Evolutionary conservation across 805 yeast genomes (phyloP), one percentile per base, ranked within the genome.

Genomic region (Wickerhamomyces canadensis): DNA sequence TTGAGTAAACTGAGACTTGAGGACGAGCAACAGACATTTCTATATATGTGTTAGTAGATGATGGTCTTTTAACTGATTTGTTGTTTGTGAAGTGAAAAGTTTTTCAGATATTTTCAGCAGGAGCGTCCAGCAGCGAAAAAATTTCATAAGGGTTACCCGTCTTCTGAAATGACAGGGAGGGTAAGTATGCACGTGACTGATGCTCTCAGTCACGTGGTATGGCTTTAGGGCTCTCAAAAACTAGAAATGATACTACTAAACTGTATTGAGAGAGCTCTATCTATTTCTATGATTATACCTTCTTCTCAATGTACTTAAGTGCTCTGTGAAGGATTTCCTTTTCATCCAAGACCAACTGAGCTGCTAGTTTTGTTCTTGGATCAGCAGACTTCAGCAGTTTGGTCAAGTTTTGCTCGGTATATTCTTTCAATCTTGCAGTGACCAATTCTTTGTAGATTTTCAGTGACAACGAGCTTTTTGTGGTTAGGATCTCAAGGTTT

Each of bases 1-100:
- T 70, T 67, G 95, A 74, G 73, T 84, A 76, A 64, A 94, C 97
- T 62, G 97, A 76, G 69, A 93, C 98, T 78, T 86, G 95, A 66
- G 98, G 98, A 74, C 96, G 88, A 62, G 84, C 65, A 67, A 67
- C 67, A 58, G 74, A 72, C 73, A 73, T 73, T 60, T 49, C 40
- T 38, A 33, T 31, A 35, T 36, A 34, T 29, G 25, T 40, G 51
- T 44, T 46, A 37, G 44, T 45, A 42, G 27, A 32, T 42, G 44
- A 40, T 45, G 29, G 15, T 27, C 17, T 25, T 15, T 19, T 6
- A 4, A 11, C 15, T 16, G 23, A 12, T 32, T 10, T 32, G 22
- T 21, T 12, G 3, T 19, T 13, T 14, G 4, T 22, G 27, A 38
- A 30, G 37, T 33, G 42, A 36, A 39, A 42, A 42, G 27, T 36